Evolutionary conservation across 352 stramenopile genomes (phyloP), one percentile per base, ranked within the genome.

Genomic region (Phytophthora boehmeriae): DNA sequence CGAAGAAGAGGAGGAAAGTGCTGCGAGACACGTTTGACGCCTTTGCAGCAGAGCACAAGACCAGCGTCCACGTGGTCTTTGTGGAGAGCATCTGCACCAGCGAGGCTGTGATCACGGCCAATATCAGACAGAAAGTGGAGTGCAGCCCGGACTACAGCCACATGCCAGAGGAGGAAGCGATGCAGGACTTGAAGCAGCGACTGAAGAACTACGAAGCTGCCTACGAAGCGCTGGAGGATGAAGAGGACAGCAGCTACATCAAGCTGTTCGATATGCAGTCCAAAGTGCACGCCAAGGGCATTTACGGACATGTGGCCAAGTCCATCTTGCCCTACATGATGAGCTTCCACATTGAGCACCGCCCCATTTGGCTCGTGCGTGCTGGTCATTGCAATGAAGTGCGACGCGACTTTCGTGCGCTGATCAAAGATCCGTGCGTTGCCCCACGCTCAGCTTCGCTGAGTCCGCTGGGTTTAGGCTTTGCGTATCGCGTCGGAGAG

Each of bases 321-420:
- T 96, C 89, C 23, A 93, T 97, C n/a, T 61, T 95, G 59, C 90
- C 88, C 14, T 97, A 97, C 67, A 93, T 97, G 83, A 95, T 92
- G 85, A 98, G 96, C 72, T 96, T 98, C 54, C 94, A 98, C 80
- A 97, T 98, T 61, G 79, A 90, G 48, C 92, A 96, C 36, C 88
- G 94, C 0, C 89, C 87, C 17, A 98, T 98, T 36, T 98, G 90
- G 89, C 81, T 98, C 20, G 90, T 95, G 48, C 87, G 90, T n/a
- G 90, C 92, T 14, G 92, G 89, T 19, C 90, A 97, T 49, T 94
- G 86, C 66, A 91, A 68, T 0, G 80, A 91, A 66, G 86, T 92
- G 52, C 68, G 69, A 8, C 47, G 60, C 13, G 81, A 94, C 51
- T 92, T 94, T 38, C 56, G 71, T 2, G 69, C 78, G 14, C 91